Evolutionary conservation across 495 filamentous ascomycete species (phyloP).

Genomic region (Penicillium manginii): DNA sequence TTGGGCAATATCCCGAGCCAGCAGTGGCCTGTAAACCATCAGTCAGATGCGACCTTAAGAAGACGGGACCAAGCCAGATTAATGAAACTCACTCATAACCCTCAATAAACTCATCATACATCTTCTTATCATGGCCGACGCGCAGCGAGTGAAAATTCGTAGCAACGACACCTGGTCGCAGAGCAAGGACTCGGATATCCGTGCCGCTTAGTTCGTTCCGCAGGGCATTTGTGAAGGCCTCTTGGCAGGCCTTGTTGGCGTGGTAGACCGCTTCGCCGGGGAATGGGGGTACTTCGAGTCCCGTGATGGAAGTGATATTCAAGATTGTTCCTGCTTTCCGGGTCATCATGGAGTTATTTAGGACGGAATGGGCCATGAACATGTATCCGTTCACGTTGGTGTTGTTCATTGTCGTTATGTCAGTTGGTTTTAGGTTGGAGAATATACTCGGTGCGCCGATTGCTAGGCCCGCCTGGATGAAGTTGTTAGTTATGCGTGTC

Average conservation of each 20-base stretch:
- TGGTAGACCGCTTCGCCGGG: slow-evolving; percentile 44
- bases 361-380: slow-evolving; percentile 35
- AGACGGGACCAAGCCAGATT: no score
- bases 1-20: slow-evolving; percentile 34
- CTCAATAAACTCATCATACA: slow-evolving; percentile 30
- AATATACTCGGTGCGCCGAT: slow-evolving; percentile 38
- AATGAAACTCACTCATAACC: slow-evolving; percentile 26
- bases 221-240: slow-evolving; percentile 43
- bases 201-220: slow-evolving; percentile 39
- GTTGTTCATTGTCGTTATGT: slow-evolving; percentile 34
- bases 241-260: slow-evolving; percentile 41
- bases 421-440: slow-evolving; percentile 26
- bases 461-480: slow-evolving; percentile 35
- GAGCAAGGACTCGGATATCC: slow-evolving; percentile 39
- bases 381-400: slow-evolving; percentile 42
- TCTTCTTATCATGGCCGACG: slow-evolving; percentile 33
- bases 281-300: slow-evolving; percentile 38
- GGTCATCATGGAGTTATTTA: slow-evolving; percentile 33
- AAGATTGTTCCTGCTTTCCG: slow-evolving; percentile 38
- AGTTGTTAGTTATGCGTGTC: not conserved
- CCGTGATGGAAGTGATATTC: slow-evolving; percentile 42
- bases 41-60: not conserved
- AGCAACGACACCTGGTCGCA: slow-evolving; percentile 40
- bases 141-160: slow-evolving; percentile 44
- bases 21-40: slow-evolving; percentile 24